Conservation (phyloP, 192 early-diverging fungal genomes). For the Diversispora epigaea region DNA sequence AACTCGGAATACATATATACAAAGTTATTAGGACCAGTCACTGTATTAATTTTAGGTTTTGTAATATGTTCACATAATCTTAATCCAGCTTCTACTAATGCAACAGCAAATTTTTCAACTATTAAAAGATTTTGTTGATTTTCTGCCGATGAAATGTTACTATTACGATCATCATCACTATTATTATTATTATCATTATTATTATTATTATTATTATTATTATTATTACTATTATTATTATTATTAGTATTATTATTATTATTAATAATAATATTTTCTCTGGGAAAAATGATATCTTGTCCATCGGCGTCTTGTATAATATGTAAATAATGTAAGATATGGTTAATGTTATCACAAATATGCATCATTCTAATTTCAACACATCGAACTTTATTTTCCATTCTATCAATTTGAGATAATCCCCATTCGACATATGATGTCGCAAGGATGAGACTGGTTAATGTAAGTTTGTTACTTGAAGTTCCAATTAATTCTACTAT, state of each 20-base stretch:
- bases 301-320: slow-evolving; percentile 19
- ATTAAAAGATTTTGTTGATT: slow-evolving; percentile 7
- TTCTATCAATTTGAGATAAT: slow-evolving; percentile 19
- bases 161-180: not conserved
- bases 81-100: slow-evolving; percentile 17
- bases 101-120: slow-evolving; percentile 10
- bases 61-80: slow-evolving; percentile 25
- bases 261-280: not conserved
- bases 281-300: not conserved
- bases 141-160: not conserved
- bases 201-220: too few relatives aligned
- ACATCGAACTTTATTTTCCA: slow-evolving; percentile 17
- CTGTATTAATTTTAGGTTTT: slow-evolving; percentile 17
- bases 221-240: not conserved
- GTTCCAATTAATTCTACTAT: slow-evolving; percentile 7
- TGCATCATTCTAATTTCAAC: slow-evolving; percentile 17
- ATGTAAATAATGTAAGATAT: slow-evolving; percentile 13
- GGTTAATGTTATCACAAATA: slow-evolving; percentile 24
- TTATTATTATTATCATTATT: not conserved
- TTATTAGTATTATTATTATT: too few relatives aligned
- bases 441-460: not conserved
- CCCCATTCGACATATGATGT: slow-evolving; percentile 8
- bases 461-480: not conserved
- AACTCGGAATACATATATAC: slow-evolving; percentile 17
- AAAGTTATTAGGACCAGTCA: slow-evolving; percentile 11